Base-by-base conservation (phyloP, 495 filamentous ascomycete species). In the Letharia columbiana region DNA sequence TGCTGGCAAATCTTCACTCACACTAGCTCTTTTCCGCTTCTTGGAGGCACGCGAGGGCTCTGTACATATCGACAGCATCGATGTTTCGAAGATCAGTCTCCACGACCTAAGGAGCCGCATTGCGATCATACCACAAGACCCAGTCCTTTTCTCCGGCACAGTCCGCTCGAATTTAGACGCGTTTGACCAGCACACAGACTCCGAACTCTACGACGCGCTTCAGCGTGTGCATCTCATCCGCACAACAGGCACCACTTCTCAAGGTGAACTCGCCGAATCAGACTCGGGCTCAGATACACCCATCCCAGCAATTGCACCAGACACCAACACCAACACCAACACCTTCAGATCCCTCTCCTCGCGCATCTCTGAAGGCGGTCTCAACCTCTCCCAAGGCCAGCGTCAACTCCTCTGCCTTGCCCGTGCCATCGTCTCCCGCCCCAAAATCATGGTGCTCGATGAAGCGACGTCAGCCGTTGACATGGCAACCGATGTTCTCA, bases 401-500 rank as follows among this genome's bases (percentile, higher is more conserved):
- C 82, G 90, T 8, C 92, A 96, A 71, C 89, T 96, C 1, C 83
- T 96, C 17, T 94, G 91, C 69, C 85, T 96, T 1, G 91, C 92
- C 0, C 87, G 92, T 9, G 91, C 92, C 45, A 93, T 96, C 71
- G 86, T 95, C 41, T 79, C 85, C 7, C 82, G 86, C 0, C 90
- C 91, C 15, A 89, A 89, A 70, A 87, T 96, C 66, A 88, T 96
- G 83, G 86, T 96, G 12, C 81, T 96, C 13, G 92, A 96, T 72
- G 92, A 96, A 76, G 92, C 92, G 0, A 96, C 92, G 0, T 89
- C 85, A 7, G 89, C 92, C 4, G 90, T 96, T 7, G 92, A 96
- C 74, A 91, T 91, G 87, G 83, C 86, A 47, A 94, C 90, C 0
- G 92, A 96, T 73, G 78, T 82, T 9, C 77, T 92, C 20, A 94